Conservation (phyloP, 1,284 basidiomycete genomes). For the Hypsizygus ulmarius region DNA sequence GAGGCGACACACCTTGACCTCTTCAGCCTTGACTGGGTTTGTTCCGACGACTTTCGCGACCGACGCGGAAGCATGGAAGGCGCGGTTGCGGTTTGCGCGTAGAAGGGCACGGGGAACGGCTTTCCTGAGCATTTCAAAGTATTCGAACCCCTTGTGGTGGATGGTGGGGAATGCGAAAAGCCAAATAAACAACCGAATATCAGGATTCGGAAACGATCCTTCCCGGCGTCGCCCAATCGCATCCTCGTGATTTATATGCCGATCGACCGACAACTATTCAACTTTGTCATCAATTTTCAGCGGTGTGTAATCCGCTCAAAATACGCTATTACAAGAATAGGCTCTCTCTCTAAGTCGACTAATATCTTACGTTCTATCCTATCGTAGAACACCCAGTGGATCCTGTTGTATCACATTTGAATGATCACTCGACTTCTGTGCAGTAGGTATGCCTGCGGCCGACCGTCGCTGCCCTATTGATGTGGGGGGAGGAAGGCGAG, state of each 20-base stretch:
- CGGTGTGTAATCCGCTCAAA: too few species aligned
- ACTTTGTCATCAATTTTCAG: neutral
- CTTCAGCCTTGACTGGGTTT: constrained; percentile 79
- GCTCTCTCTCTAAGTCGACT: neutral
- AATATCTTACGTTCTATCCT: constrained; percentile 12
- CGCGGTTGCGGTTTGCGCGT: constrained; percentile 49
- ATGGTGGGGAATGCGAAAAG: constrained; percentile 19
- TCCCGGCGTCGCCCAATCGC: constrained; percentile 39
- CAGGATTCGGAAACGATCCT: constrained; percentile 30
- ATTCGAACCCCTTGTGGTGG: constrained; percentile 9
- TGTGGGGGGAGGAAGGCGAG: constrained; percentile 35
- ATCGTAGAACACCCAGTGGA: constrained; percentile 58
- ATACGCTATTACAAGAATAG: neutral
- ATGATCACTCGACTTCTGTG: constrained; percentile 31
- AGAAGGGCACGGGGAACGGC: constrained; percentile 43
- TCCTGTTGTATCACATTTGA: constrained; percentile 43
- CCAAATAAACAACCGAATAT: constrained; percentile 20
- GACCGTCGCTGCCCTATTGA: constrained; percentile 20
- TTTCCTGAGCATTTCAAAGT: constrained; percentile 40
- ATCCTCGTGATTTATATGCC: constrained; percentile 39
- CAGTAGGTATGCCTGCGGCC: constrained; percentile 10
- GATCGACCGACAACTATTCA: constrained; percentile 13
- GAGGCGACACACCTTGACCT: constrained; percentile 60
- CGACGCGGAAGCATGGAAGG: constrained; percentile 62
- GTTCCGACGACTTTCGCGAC: constrained; percentile 67